Conservation (phyloP, 2,329 filamentous ascomycete species). For the Fusarium agapanthi region DNA sequence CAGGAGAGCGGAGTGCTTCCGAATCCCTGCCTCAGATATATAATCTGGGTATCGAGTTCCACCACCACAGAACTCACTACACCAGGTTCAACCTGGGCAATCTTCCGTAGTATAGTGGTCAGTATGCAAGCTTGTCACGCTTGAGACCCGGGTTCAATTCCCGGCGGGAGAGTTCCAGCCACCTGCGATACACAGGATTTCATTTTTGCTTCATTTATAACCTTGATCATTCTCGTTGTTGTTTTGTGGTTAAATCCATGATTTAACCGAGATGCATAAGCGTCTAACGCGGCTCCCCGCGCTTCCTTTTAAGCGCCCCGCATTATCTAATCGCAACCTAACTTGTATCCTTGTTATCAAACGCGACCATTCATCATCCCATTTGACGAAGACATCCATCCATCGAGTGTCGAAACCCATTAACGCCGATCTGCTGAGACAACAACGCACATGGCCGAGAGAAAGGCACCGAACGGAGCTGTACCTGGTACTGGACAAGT, state of each 20-base stretch:
- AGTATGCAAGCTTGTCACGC: conserved; percentile 28
- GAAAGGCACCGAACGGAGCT: conserved; percentile 38
- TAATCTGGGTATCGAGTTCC: not conserved
- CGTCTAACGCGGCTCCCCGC: conserved; percentile 8
- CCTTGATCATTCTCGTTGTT: not conserved
- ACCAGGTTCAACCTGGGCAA: not conserved
- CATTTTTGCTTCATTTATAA: not conserved
- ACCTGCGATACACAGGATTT: conserved; percentile 1
- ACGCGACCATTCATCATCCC: conserved; percentile 1
- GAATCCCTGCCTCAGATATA: not conserved
- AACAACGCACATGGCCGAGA: conserved; percentile 47
- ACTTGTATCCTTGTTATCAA: conserved; percentile 3
- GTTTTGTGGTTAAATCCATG: not conserved
- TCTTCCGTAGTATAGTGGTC: conserved; percentile 26
- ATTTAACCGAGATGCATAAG: not conserved
- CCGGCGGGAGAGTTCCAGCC: conserved; percentile 24
- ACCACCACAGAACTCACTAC: conserved; percentile 9
- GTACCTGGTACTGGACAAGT: conserved; percentile 44
- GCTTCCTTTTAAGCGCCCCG: conserved; percentile 12
- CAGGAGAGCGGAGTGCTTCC: not conserved
- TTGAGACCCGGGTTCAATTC: conserved; percentile 29
- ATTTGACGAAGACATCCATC: not conserved
- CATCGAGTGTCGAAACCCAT: not conserved
- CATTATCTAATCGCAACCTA: conserved; percentile 4
- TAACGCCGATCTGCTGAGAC: not conserved